Evolutionary conservation across 2,329 filamentous ascomycete species (phyloP).

Genomic region (Blastomyces silverae): DNA sequence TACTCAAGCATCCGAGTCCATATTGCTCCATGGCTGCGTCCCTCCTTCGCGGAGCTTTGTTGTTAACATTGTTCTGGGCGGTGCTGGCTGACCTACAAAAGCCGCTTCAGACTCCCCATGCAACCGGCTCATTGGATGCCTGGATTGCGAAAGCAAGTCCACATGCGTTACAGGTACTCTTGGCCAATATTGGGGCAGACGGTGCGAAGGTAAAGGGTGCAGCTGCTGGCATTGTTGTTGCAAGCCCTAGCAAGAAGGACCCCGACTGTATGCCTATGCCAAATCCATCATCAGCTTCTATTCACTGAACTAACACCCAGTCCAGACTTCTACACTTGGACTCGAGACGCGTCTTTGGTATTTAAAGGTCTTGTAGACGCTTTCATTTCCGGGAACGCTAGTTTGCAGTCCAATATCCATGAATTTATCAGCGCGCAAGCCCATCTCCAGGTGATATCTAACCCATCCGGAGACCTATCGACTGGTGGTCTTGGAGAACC

Average conservation of each 20-base stretch:
- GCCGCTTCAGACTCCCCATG: neutral
- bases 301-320: neutral
- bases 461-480: slow-evolving; percentile 55
- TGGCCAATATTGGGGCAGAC: slow-evolving; percentile 52
- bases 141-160: slow-evolving; percentile 40
- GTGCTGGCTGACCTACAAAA: slow-evolving; percentile 9
- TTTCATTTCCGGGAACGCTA: slow-evolving; percentile 56
- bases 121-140: slow-evolving; percentile 16
- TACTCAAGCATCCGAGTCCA: neutral
- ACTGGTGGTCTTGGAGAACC: slow-evolving; percentile 59
- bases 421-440: slow-evolving; percentile 63
- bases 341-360: slow-evolving; percentile 64
- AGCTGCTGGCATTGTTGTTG: slow-evolving; percentile 48
- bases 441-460: slow-evolving; percentile 56
- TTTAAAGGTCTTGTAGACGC: slow-evolving; percentile 63
- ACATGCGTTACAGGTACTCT: slow-evolving; percentile 48
- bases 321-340: slow-evolving; percentile 71
- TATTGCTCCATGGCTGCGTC: neutral
- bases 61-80: slow-evolving; percentile 3
- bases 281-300: neutral
- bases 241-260: slow-evolving; percentile 50
- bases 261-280: slow-evolving; percentile 49
- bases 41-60: slow-evolving; percentile 1
- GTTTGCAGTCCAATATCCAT: slow-evolving; percentile 56
- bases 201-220: slow-evolving; percentile 47